Base-by-base conservation (phyloP, 1,139 yeast genomes). In the Kodamaea fungicola region DNA sequence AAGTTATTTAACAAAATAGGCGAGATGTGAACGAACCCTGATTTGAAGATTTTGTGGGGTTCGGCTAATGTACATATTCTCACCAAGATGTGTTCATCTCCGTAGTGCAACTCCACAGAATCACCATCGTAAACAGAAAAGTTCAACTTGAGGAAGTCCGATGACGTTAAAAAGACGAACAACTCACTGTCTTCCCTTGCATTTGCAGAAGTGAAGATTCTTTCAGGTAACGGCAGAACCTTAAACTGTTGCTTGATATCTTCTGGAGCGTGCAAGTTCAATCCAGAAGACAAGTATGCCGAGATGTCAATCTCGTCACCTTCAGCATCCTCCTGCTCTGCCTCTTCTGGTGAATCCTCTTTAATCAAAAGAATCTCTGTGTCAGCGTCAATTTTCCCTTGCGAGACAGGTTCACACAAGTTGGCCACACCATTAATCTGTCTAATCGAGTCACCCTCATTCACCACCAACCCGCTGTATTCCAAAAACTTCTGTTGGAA, bases 331-430 rank as follows among this genome's bases (percentile, higher is more conserved):
- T 30, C 39, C 3, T 12, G 21, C 6, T 40, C 43, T 3, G 22
- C 42, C n/a, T 35, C 39, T 6, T 37, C 38, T 4, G 39, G 39
- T 3, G 42, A 46, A 3, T 40, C 46, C 10, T 39, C 45, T 7
- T 26, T 32, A 12, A 80, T 73, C 34, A 83, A 59, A 2, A 80
- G 71, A n/a, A 83, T 62, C 22, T 64, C 64, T 0, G 88, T 79
- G 7, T 51, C 50, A 2, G 44, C 45, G 28, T 57, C 57, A 2
- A 73, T 57, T n/a, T 56, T 48, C 1, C 95, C 95, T 53, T 84
- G 94, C 31, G 76, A 76, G 1, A 78, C 70, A 1, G 95, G 95
- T 46, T 84, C 95, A 53, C 89, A 77, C 25, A 81, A 70, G 6
- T 75, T 55, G 4, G 85, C 72, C 7, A 50, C 51, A 2, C 82